A percentile compares a stretch with the other conserved stretches of the same genome.
Evolutionary conservation across 2,329 filamentous ascomycete species (phyloP).

Genomic region (Stagonosporopsis rhizophila): DNA sequence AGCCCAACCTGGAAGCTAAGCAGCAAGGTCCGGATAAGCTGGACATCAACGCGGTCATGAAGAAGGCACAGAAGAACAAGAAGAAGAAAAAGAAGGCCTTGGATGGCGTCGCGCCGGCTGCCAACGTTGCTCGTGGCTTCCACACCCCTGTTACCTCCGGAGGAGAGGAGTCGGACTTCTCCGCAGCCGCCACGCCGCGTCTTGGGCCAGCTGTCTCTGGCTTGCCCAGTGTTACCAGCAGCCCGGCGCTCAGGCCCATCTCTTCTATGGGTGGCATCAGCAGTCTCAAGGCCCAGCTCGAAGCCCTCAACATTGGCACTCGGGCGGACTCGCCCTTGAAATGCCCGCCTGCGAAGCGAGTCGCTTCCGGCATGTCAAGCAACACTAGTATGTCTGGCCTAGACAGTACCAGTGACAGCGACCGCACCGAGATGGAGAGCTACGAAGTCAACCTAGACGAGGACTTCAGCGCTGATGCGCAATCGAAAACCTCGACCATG

Average conservation of each 20-base stretch:
- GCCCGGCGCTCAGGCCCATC: conserved; percentile 58
- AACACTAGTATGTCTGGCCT: conserved; percentile 64
- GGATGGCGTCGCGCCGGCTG: conserved; percentile 41
- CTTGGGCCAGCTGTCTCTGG: conserved; percentile 52
- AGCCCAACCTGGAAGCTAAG: conserved; percentile 31
- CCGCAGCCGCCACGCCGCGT: conserved; percentile 51
- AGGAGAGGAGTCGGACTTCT: conserved; percentile 63
- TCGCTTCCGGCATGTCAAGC: conserved; percentile 58
- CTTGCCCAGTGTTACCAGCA: conserved; percentile 60
- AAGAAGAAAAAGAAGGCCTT: conserved; percentile 47
- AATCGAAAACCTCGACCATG: conserved; percentile 45
- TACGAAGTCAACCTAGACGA: conserved; percentile 86
- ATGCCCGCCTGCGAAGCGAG: conserved; percentile 41
- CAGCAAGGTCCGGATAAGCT: conserved; percentile 44
- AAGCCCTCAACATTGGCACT: conserved; percentile 72
- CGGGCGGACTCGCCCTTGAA: conserved; percentile 63
- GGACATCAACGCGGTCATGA: conserved; percentile 48
- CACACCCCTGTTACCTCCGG: conserved; percentile 60
- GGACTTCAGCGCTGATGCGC: conserved; percentile 75
- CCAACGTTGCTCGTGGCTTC: conserved; percentile 55
- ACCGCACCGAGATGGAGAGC: conserved; percentile 75
- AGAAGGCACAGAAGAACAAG: conserved; percentile 50
- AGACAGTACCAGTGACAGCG: conserved; percentile 64
- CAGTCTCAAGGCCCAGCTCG: conserved; percentile 80
- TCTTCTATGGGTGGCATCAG: conserved; percentile 74